Percentiles rank a stretch among this genome's conserved stretches.
phyloP scores from a whole-genome alignment of 257 asterid species.

The Nicotiana tomentosiformis region DNA sequence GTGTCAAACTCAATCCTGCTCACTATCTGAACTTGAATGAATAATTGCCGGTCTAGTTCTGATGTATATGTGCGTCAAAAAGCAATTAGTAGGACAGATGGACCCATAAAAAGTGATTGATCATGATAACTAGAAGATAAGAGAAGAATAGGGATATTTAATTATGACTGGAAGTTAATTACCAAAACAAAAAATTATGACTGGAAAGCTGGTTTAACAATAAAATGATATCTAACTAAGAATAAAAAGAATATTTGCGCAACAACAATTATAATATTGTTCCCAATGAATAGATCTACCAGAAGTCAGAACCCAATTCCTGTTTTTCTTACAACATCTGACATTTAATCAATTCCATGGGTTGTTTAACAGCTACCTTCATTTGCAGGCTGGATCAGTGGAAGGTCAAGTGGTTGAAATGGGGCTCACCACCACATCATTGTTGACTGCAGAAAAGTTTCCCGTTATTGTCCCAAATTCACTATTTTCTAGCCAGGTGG shows the following conservation, averaged over 20 bases:
- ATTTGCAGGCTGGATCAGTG: slow-evolving; percentile 83
- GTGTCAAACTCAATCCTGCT: background rate
- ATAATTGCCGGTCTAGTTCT: background rate
- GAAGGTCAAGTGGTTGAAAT: slow-evolving; percentile 93
- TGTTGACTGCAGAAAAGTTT: slow-evolving; percentile 82
- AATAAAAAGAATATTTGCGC: background rate
- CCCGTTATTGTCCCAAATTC: slow-evolving; percentile 91
- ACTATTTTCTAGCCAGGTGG: slow-evolving; percentile 83
- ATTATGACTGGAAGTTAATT: background rate
- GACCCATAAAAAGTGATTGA: too few relatives aligned
- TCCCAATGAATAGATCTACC: background rate
- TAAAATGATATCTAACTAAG: background rate
- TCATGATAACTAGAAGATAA: too few relatives aligned
- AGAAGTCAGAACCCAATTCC: background rate
- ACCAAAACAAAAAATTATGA: background rate
- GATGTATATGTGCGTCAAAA: background rate
- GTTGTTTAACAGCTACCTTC: background rate
- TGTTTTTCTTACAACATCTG: background rate
- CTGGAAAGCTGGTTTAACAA: background rate
- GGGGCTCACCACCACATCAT: slow-evolving; percentile 82
- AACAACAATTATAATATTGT: background rate
- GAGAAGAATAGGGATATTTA: background rate
- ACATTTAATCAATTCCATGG: background rate
- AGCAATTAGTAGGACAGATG: background rate
- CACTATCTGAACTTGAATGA: background rate